These are phyloP conservation scores for Asterella californica DNA, from an alignment of 225 moss, liverwort and hornwort species.

Conservation along the genomic window DNA sequence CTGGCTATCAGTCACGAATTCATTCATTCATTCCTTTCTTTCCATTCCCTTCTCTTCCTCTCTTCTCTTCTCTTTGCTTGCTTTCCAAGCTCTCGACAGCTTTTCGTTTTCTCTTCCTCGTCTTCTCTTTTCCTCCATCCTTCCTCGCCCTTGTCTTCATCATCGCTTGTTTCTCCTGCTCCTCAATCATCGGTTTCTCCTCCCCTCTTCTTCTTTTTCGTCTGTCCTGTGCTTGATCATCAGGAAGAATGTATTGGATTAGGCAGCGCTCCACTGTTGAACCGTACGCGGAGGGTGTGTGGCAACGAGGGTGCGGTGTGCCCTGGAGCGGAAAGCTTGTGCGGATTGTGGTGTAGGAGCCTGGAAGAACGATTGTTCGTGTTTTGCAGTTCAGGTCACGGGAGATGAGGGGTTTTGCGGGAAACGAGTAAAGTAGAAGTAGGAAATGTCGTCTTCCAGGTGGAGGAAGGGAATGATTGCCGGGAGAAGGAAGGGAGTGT, in stretches of 20 bases:
- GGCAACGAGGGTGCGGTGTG: not conserved
- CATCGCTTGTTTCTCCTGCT: not conserved
- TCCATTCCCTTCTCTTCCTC: not conserved
- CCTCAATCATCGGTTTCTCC: not conserved
- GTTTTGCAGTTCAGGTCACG: not conserved
- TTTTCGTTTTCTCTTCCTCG: not conserved
- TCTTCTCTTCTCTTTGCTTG: not conserved
- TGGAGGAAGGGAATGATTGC: slow-evolving; percentile 6
- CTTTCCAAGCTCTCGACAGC: not conserved
- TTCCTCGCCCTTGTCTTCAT: not conserved
- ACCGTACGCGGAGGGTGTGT: not conserved
- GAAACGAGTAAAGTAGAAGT: slow-evolving; percentile 4
- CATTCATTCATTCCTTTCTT: not conserved
- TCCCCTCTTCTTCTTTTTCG: not conserved
- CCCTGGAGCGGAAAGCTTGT: not conserved
- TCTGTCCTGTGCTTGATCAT: not conserved
- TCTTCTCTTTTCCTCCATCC: not conserved
- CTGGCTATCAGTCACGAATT: slow-evolving; percentile 14
- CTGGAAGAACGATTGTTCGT: not conserved
- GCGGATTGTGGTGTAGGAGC: not conserved
- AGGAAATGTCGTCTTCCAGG: not conserved
- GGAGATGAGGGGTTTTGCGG: slow-evolving; percentile 10
- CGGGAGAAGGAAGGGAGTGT: not conserved
- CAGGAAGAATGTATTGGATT: not conserved
- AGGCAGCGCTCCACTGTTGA: not conserved